Base-by-base conservation (phyloP, 768 basidiomycete genomes). In the Trametes maxima region DNA sequence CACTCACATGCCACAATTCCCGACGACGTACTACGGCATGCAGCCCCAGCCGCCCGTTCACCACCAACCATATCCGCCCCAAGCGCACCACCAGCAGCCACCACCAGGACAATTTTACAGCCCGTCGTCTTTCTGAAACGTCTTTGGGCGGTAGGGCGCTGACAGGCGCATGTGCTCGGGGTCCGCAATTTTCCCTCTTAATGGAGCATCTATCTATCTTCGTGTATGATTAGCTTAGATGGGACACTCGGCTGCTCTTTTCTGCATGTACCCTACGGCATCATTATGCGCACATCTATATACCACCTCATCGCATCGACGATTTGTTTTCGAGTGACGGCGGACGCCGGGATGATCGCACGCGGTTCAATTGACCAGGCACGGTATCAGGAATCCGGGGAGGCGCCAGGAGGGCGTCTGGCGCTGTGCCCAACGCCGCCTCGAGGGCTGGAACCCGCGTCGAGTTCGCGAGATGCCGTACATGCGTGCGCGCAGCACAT, bases 41-140 rank as follows among this genome's bases (percentile, higher is more conserved):
- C 57, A 57, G 47, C 46, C 39, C 16, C 56, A 40, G 25, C 46
- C 39, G 46, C 44, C 36, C 14, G 36, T 21, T 3, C 42, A 44
- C 17, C 53, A 28, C 16, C 40, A 19, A 14, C 53, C 28, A 1
- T 46, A 22, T 7, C 48, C 28, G 17, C 19, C 48, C 37, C 51
- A 40, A 24, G 22, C 25, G 45, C 54, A 56, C 33, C 33, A 35
- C 19, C 57, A 50, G 39, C 39, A 17, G 10, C 25, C 47, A 2
- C 57, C 48, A 37, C 39, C 57, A 12, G 57, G 57, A 28, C 57
- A 50, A 35, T 58, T 49, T 50, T 44, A 50, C 39, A 48, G 39
- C 2, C 14, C 57, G 16, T 19, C 48, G 19, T 16, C 57, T 10
- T 58, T 35, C 46, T 57, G 56, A 50, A 35, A 35, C 48, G 48